Percentiles rank a stretch among this genome's conserved stretches.
These are phyloP conservation scores for Hirsutella minnesotensis DNA, from an alignment of 2,329 filamentous ascomycete genomes.

Conservation along the genomic window DNA sequence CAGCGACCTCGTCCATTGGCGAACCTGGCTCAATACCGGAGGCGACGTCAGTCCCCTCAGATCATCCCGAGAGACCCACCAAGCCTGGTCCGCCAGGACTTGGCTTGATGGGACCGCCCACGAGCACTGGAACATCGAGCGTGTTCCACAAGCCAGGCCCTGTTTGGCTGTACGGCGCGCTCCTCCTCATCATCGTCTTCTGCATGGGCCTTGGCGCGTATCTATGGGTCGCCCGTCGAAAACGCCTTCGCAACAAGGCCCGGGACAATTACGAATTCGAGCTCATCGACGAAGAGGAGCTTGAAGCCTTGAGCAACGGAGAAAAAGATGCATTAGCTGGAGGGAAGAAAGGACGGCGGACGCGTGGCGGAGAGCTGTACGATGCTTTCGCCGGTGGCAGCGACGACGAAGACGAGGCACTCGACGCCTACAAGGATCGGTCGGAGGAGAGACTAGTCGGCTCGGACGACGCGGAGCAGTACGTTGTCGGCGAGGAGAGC, in stretches of 20 bases:
- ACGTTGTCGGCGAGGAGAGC: slow-evolving; percentile 38
- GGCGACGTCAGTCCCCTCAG: slow-evolving; percentile 39
- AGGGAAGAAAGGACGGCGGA: slow-evolving; percentile 31
- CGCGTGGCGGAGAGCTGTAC: slow-evolving; percentile 79
- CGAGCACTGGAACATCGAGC: slow-evolving; percentile 27
- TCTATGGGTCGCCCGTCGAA: slow-evolving; percentile 67
- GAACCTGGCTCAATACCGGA: slow-evolving; percentile 29
- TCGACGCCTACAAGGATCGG: slow-evolving; percentile 29
- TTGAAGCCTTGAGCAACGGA: slow-evolving; percentile 37
- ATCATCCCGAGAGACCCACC: slow-evolving; percentile 53
- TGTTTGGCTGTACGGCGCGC: slow-evolving; percentile 83
- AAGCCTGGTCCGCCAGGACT: slow-evolving; percentile 26
- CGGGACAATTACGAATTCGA: slow-evolving; percentile 90
- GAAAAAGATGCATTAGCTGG: slow-evolving; percentile 31
- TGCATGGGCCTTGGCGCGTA: slow-evolving; percentile 71
- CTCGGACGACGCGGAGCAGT: slow-evolving; percentile 23
- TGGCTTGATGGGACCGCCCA: slow-evolving; percentile 4
- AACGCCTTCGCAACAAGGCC: slow-evolving; percentile 59
- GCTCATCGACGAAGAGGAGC: slow-evolving; percentile 74
- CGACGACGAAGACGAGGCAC: slow-evolving; percentile 49
- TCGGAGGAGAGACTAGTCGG: slow-evolving; percentile 17
- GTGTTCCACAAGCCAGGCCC: slow-evolving; percentile 84
- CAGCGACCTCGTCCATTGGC: slow-evolving; percentile 28
- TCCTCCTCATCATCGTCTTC: slow-evolving; percentile 77
- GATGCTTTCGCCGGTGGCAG: slow-evolving; percentile 91